These are phyloP conservation scores for Leccinum incarnatum DNA, from an alignment of 768 basidiomycete genomes.

Conservation along the genomic window DNA sequence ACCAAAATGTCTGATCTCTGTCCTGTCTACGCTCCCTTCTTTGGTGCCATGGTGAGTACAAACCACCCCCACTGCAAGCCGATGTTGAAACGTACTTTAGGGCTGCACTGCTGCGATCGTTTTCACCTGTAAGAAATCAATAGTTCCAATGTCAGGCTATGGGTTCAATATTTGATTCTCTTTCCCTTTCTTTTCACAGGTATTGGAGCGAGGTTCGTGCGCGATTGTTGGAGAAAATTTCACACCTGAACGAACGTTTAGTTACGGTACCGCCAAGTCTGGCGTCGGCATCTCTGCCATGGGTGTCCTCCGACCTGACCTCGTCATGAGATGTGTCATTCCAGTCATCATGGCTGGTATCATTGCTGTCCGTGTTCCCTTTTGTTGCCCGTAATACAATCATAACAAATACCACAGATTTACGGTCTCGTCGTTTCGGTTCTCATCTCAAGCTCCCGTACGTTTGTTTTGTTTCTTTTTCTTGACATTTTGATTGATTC, in stretches of 20 bases:
- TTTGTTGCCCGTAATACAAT: not conserved
- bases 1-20: constrained; percentile 71
- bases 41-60: constrained; percentile 84
- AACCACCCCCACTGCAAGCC: not conserved
- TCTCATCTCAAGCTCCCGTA: constrained; percentile 84
- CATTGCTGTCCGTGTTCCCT: constrained; percentile 76
- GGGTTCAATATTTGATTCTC: not conserved
- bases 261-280: constrained; percentile 99
- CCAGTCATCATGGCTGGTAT: constrained; percentile 99
- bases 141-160: not conserved
- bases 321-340: constrained; percentile 97
- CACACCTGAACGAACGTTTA: constrained; percentile 27
- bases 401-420: constrained; percentile 49
- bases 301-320: constrained; percentile 94
- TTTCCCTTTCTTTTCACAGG: constrained; percentile 39
- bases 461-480: constrained; percentile 33
- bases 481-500: not conserved
- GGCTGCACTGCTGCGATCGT: constrained; percentile 97
- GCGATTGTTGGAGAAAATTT: not conserved
- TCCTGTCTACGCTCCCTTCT: constrained; percentile 97
- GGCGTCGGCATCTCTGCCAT: constrained; percentile 97
- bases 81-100: constrained; percentile 39
- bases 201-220: constrained; percentile 78
- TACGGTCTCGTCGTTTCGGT: constrained; percentile 99
- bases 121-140: constrained; percentile 79